Percentiles rank a stretch among this genome's conserved stretches.
These are phyloP conservation scores for Botrytis porri DNA, from an alignment of 2,329 filamentous ascomycete species.

Conservation along the genomic window DNA sequence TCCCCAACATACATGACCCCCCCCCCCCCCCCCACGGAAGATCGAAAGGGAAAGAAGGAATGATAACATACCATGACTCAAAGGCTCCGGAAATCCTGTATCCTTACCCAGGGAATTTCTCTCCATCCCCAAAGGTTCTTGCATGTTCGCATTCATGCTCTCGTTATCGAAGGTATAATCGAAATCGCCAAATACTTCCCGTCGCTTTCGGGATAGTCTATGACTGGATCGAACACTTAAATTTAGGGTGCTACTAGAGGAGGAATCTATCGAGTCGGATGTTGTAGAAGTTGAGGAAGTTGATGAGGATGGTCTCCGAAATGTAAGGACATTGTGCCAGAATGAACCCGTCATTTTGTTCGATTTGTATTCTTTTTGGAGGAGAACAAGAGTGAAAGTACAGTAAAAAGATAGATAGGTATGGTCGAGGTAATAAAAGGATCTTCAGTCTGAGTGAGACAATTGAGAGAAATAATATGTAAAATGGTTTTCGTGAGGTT, in stretches of 20 bases:
- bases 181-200: conserved; percentile 9
- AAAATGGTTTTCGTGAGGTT: conserved; percentile 6
- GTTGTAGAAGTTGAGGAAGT: conserved; percentile 10
- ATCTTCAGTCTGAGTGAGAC: background rate
- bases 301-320: conserved; percentile 18
- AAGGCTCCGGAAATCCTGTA: conserved; percentile 39
- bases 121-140: conserved; percentile 22
- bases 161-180: conserved; percentile 4
- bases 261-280: conserved; percentile 14
- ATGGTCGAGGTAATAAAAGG: background rate
- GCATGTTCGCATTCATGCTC: conserved; percentile 26
- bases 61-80: conserved; percentile 30
- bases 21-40: background rate
- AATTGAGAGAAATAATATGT: background rate
- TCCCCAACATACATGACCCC: too few relatives aligned
- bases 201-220: conserved; percentile 8
- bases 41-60: background rate
- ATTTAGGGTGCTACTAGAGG: conserved; percentile 9
- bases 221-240: conserved; percentile 1
- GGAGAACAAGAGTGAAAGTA: background rate
- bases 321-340: conserved; percentile 13
- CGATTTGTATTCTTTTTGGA: background rate
- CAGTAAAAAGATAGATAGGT: background rate
- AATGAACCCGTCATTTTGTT: conserved; percentile 35
- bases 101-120: conserved; percentile 32